Conservation (phyloP, 805 yeast genomes). For the Candida quercuum region DNA sequence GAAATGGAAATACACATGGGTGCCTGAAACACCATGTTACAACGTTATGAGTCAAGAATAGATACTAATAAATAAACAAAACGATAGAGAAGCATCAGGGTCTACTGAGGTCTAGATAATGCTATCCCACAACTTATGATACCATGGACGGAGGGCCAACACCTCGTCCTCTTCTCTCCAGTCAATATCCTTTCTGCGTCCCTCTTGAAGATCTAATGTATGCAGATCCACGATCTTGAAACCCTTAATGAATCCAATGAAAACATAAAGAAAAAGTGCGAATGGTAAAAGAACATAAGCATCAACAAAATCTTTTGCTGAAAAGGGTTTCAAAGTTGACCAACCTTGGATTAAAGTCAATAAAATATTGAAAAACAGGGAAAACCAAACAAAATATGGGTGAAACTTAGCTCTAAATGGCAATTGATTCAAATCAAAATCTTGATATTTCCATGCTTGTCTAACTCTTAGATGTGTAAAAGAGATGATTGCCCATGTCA, state of each 20-base stretch:
- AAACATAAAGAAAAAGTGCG: constrained; percentile 38
- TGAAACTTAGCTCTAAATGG: constrained; percentile 65
- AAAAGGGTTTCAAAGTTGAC: constrained; percentile 44
- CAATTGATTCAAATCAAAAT: constrained; percentile 56
- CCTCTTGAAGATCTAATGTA: constrained; percentile 46
- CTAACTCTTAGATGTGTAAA: constrained; percentile 64
- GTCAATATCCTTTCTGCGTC: constrained; percentile 38
- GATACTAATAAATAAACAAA: too few species aligned
- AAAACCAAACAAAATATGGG: constrained; percentile 37
- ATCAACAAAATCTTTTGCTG: constrained; percentile 47
- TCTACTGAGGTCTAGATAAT: too few species aligned
- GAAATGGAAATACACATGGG: too few species aligned
- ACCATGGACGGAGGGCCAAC: constrained; percentile 11
- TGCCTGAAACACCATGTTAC: too few species aligned
- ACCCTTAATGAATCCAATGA: constrained; percentile 31
- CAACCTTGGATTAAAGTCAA: constrained; percentile 45
- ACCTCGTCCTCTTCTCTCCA: constrained; percentile 2
- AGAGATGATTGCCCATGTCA: constrained; percentile 65
- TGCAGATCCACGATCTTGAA: constrained; percentile 37
- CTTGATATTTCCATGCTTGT: constrained; percentile 56
- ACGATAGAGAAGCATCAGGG: too few species aligned
- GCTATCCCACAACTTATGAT: too few species aligned
- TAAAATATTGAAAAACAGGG: constrained; percentile 33
- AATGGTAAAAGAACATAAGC: constrained; percentile 61
- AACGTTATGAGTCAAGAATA: too few species aligned